Evolutionary conservation across 768 basidiomycete species (phyloP).

Genomic region (Baorangia bicolor): DNA sequence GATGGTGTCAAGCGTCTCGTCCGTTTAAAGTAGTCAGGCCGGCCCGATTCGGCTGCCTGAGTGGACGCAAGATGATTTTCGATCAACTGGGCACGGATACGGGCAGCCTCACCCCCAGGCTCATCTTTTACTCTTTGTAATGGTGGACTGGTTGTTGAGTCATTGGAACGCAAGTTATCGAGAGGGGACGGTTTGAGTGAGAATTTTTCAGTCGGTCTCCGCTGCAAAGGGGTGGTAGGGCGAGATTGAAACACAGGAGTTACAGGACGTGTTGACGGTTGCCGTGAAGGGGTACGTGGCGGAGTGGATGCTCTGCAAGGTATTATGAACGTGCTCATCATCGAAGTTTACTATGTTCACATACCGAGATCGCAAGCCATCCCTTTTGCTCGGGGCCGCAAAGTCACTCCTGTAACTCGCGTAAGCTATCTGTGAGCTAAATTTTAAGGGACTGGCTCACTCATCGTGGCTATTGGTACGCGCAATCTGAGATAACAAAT

Average conservation of each 20-base stretch:
- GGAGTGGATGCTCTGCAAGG: conserved; percentile 18
- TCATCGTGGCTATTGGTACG: conserved; percentile 3
- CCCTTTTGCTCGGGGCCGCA: not conserved
- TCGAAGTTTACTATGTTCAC: not conserved
- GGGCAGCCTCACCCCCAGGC: conserved; percentile 56
- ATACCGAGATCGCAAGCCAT: conserved; percentile 14
- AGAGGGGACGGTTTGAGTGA: not conserved
- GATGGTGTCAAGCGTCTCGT: conserved; percentile 43
- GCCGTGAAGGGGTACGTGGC: conserved; percentile 14
- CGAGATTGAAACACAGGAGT: conserved; percentile 13
- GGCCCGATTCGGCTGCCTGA: conserved; percentile 57
- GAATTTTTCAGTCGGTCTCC: not conserved
- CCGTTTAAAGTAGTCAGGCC: conserved; percentile 73
- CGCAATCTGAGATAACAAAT: not conserved
- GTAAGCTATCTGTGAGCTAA: conserved; percentile 2
- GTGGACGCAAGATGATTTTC: conserved; percentile 49
- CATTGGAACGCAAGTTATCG: not conserved
- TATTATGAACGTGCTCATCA: not conserved
- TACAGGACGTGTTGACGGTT: conserved; percentile 14
- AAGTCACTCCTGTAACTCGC: not conserved
- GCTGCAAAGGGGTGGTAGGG: conserved; percentile 13
- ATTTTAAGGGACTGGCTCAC: conserved; percentile 9
- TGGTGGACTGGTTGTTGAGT: not conserved
- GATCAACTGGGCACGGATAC: conserved; percentile 53
- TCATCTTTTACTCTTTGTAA: conserved; percentile 15